Base-by-base conservation (phyloP, 441 rosid species). In the Erodium texanum region DNA sequence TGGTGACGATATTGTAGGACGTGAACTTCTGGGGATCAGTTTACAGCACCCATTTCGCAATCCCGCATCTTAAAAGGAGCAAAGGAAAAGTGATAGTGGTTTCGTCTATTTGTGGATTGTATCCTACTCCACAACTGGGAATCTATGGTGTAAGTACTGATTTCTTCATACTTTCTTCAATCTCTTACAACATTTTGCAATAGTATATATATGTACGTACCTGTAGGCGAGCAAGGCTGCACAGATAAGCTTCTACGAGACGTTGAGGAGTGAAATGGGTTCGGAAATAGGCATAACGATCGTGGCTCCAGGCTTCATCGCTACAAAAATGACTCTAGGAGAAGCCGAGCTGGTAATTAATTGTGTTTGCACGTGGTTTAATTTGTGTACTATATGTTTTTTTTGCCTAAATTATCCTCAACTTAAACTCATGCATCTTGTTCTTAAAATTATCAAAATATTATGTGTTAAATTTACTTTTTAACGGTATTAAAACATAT, bases 11-110 rank as follows among this genome's bases (percentile, higher is more conserved):
- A n/a, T n/a, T 52, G 22, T 52, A 52, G 59, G 59, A 52, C 16
- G 59, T 52, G 9, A 52, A 52, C 15, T 52, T 52, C 22, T 85
- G 88, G 85, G 89, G 89, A 24, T 75, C 92, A 0, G 84, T 81
- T 0, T 81, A 77, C 20, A 50, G 83, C 41, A 71, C 87, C 3
- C 72, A 71, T 66, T 84, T 76, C 9, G 89, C 89, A 27, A 73
- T 73, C 72, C 86, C 79, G 0, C 77, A 82, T 68, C 72, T 85
- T 0, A 88, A 72, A 76, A 78, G 62, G 71, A 79, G 29, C 72
- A 78, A 67, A 66, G 84, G 90, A 29, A 83, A 73, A 73, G 81
- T 86, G n/a, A 29, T 84, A 20, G 64, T 59, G 29, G 22, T 59
- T 22, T 9, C 64, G 8, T 59, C 64, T 0, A n/a, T 20, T 22